Conservation (phyloP, 306 rosid species). For the Vachellia collinsii region DNA sequence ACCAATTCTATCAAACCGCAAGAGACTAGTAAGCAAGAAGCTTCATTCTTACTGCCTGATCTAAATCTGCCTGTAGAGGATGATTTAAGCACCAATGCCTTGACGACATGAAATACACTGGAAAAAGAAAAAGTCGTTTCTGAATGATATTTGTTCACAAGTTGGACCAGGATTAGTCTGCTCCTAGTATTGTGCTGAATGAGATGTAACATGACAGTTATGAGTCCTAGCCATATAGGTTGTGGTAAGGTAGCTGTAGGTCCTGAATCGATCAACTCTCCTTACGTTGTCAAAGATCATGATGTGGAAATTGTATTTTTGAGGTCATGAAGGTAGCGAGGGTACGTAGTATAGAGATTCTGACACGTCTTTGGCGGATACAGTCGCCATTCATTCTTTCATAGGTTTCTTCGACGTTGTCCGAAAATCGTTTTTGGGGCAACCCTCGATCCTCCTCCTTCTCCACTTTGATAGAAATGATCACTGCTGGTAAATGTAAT, state of each 20-base stretch:
- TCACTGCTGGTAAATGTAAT: slow-evolving; percentile 43
- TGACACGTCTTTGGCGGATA: slow-evolving; percentile 30
- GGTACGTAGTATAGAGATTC: slow-evolving; percentile 55
- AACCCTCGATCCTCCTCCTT: slow-evolving; percentile 28
- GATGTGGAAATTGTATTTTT: slow-evolving; percentile 36
- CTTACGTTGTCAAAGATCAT: slow-evolving; percentile 30
- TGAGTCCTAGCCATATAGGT: slow-evolving; percentile 53
- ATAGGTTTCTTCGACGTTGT: slow-evolving; percentile 37
- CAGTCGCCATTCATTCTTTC: slow-evolving; percentile 33
- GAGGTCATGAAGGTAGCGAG: slow-evolving; percentile 43
- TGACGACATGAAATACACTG: slow-evolving; percentile 43
- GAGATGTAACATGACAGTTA: slow-evolving; percentile 35
- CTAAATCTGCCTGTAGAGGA: slow-evolving; percentile 73
- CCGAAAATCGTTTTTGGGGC: slow-evolving; percentile 35
- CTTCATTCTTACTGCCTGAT: slow-evolving; percentile 68
- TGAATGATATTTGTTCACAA: slow-evolving; percentile 32
- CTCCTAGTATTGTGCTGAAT: slow-evolving; percentile 31
- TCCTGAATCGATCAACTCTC: slow-evolving; percentile 39
- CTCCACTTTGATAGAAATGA: slow-evolving; percentile 34
- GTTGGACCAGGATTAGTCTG: slow-evolving; percentile 35
- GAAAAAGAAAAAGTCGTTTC: slow-evolving; percentile 23
- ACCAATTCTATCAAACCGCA: slow-evolving; percentile 40
- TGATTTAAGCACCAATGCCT: slow-evolving; percentile 31
- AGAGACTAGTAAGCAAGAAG: slow-evolving; percentile 48
- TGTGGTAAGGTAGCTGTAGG: slow-evolving; percentile 52